Conservation (phyloP, 2,329 filamentous ascomycete species). For the Trichoderma oligosporum region DNA sequence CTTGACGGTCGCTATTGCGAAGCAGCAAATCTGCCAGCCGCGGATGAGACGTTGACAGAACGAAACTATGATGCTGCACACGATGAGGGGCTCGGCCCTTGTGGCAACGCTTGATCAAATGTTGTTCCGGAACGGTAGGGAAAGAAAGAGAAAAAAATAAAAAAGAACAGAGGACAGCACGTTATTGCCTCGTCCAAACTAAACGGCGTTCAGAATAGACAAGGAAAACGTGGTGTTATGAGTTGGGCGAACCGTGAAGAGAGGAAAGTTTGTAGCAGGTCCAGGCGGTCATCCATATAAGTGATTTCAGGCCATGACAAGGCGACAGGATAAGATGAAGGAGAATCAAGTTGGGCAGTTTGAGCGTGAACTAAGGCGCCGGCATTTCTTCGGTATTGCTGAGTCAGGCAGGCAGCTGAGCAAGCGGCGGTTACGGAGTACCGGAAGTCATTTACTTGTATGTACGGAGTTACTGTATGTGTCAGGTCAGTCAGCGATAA, state of each 20-base stretch:
- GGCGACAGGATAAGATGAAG: constrained; percentile 9
- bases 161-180: not conserved
- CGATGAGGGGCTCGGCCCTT: constrained; percentile 18
- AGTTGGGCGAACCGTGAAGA: not conserved
- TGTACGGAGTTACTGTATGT: too few species aligned
- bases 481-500: constrained; percentile 19
- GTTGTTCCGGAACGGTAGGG: not conserved
- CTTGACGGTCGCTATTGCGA: constrained; percentile 38
- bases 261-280: not conserved
- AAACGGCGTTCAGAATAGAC: not conserved
- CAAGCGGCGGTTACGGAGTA: not conserved
- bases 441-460: too few species aligned
- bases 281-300: constrained; percentile 1
- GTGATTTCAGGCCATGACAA: constrained; percentile 20
- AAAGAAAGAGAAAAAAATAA: not conserved
- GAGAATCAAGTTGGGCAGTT: constrained; percentile 14
- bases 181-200: not conserved
- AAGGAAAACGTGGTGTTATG: not conserved
- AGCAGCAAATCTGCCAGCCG: constrained; percentile 12
- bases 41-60: constrained; percentile 14
- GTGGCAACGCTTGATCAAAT: constrained; percentile 1
- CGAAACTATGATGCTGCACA: not conserved
- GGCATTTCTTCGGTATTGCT: constrained; percentile 18
- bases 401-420: constrained; percentile 18
- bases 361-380: constrained; percentile 7